Base-by-base conservation (phyloP, 164 flowering plant species). In the Aristolochia fimbriata region DNA sequence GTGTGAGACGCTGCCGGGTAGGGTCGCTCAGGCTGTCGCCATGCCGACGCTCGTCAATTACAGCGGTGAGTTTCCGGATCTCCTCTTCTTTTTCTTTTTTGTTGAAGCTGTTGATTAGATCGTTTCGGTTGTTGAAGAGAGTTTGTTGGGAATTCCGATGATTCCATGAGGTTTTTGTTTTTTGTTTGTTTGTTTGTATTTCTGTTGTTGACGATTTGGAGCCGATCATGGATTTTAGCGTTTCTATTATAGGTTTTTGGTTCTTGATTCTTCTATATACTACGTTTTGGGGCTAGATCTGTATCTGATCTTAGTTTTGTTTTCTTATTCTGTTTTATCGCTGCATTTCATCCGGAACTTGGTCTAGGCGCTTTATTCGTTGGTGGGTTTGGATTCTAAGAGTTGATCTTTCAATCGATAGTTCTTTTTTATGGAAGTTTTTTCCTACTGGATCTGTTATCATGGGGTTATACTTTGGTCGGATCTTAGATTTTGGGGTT, bases 31-130 rank as follows among this genome's bases (percentile, higher is more conserved):
- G 13, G 16, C 48, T 48, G n/a, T 48, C 56, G 27, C 50, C 71
- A 76, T 76, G 79, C 64, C 77, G 30, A 41, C 72, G n/a, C 74
- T 76, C 64, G 70, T 73, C 57, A 68, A 68, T 16, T 76, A 60
- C 48, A 16, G 61, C 33, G 77, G 79, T 76, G 56, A 62, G 70
- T 25, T 63, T 58, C 27, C 16, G 21, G 33, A 47, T 47, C 15
- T 41, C 0, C 25, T 17, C 55, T 15, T 14, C 14, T 14, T 53
- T 63, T 23, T 61, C 2, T 45, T 62, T 51, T 2, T 33, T 37
- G 12, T 62, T 17, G 63, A 14, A 45, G 0, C 53, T 50, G 20
- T 17, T 8, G 20, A 12, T 1, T 50, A 23, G 53, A n/a, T n/a
- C 53, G 22, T 59, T 24, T 59, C 13, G 48, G 16, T 24, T 17